phyloP scores from a whole-genome alignment of 2,329 filamentous ascomycete genomes.

The Orbilia javanica region DNA sequence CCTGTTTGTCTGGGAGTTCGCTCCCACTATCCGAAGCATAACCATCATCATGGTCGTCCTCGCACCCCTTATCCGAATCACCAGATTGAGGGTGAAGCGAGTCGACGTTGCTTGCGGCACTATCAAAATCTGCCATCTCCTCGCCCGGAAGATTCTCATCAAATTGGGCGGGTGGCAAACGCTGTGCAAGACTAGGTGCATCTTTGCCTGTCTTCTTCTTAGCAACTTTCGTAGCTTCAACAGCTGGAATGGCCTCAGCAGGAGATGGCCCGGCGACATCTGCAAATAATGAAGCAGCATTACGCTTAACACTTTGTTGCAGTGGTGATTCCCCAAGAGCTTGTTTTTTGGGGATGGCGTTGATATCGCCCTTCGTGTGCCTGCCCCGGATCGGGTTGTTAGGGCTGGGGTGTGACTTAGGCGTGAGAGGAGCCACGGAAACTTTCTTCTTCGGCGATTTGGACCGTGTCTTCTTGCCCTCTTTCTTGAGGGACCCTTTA shows the following conservation, averaged over 20 bases:
- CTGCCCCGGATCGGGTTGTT: constrained; percentile 23
- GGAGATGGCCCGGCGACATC: constrained; percentile 13
- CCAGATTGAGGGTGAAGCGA: constrained; percentile 49
- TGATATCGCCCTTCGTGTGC: not conserved
- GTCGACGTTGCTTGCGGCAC: constrained; percentile 39
- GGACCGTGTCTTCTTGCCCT: constrained; percentile 32
- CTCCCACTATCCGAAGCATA: constrained; percentile 55
- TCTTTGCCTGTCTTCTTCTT: constrained; percentile 9
- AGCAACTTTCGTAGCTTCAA: not conserved
- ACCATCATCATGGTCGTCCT: constrained; percentile 39
- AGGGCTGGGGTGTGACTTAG: constrained; percentile 45
- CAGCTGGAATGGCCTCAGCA: not conserved
- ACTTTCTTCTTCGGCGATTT: constrained; percentile 7
- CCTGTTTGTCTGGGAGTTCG: constrained; percentile 46
- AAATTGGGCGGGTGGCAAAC: constrained; percentile 40
- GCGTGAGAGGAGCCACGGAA: constrained; percentile 23
- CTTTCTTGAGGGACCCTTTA: constrained; percentile 24
- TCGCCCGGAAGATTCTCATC: constrained; percentile 31
- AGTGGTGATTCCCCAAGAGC: constrained; percentile 20
- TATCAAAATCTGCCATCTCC: constrained; percentile 24
- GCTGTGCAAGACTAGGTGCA: constrained; percentile 13
- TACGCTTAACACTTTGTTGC: constrained; percentile 40
- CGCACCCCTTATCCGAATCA: constrained; percentile 9
- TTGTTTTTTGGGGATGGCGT: constrained; percentile 11
- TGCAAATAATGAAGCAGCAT: constrained; percentile 35